Base-by-base conservation (phyloP, 1,284 basidiomycete species). In the Psilocybe mexicana region DNA sequence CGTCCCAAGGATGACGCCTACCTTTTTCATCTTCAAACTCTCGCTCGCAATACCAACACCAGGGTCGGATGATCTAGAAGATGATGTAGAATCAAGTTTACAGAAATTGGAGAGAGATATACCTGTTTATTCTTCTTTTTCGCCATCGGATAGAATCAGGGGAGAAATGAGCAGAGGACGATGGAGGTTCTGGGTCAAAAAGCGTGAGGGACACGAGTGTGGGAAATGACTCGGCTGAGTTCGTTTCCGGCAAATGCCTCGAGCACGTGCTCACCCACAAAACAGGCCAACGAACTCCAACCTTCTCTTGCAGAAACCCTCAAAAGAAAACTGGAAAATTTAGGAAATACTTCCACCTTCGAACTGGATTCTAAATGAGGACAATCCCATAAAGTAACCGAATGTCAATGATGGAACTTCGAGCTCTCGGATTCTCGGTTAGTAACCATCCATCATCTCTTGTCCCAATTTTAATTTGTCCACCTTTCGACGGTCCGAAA, bases 11-110 rank as follows among this genome's bases (percentile, higher is more conserved):
- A 47, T 58, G 60, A 53, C 4, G 62, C 69, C 25, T 63, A 93
- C 93, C 93, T 78, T 96, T 96, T 75, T 96, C 94, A 84, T 97
- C 95, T 74, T 97, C 94, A 69, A 97, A 98, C 75, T 96, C 96
- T 73, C 95, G 88, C 78, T 99, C 96, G 81, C 96, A 98, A 75
- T 98, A 98, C 96, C 95, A 98, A 78, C 94, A 96, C 93, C 94
- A 96, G 18, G 94, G 93, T 43, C 92, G 89, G 66, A 95, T 85
- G 60, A 94, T 78, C 93, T 94, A 61, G 3, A 50, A 28, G 43
- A 53, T 38, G 47, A 28, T 60, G 8, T 48, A 62, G 57, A 48
- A 51, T 5, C 42, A 33, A 8, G 3, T 18, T 26, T 14, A 49
- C 6, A 18, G 2, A 26, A 25, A 8, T 6, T 14, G 14, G 24